Percentiles rank a stretch among this genome's conserved stretches.
Evolutionary conservation across 768 basidiomycete species (phyloP).

Genomic region (Boletus huronensis): DNA sequence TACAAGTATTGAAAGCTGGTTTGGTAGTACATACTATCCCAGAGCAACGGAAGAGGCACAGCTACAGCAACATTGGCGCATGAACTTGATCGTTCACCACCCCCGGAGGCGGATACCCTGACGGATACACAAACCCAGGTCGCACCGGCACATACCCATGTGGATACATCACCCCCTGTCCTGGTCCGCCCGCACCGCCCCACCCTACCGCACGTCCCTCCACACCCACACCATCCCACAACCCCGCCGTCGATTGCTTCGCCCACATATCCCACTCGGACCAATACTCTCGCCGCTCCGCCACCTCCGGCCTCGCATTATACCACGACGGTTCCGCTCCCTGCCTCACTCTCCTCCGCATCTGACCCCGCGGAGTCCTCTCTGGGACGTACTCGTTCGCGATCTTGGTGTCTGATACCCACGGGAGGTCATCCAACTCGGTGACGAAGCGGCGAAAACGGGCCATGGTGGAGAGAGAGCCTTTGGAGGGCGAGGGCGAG

Average conservation of each 20-base stretch:
- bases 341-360: conserved; percentile 8
- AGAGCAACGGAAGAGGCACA: not conserved
- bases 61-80: not conserved
- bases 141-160: conserved; percentile 20
- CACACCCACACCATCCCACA: conserved; percentile 4
- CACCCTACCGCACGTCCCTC: not conserved
- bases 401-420: conserved; percentile 40
- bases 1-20: not conserved
- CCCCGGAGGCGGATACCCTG: conserved; percentile 13
- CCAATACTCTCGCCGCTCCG: conserved; percentile 7
- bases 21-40: not conserved
- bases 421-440: conserved; percentile 40
- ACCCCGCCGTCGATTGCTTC: conserved; percentile 17
- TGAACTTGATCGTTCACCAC: not conserved
- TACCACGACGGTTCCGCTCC: conserved; percentile 31
- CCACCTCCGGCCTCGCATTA: conserved; percentile 12
- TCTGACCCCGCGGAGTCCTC: conserved; percentile 15
- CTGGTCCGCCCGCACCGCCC: not conserved
- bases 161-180: conserved; percentile 16
- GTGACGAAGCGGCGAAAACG: conserved; percentile 36
- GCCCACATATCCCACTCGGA: conserved; percentile 26
- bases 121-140: conserved; percentile 18
- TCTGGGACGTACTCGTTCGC: conserved; percentile 45
- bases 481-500: conserved; percentile 4
- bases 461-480: conserved; percentile 23